These are phyloP conservation scores for Isoetes taiwanensis DNA, from an alignment of 75 land plant species.

Conservation along the genomic window DNA sequence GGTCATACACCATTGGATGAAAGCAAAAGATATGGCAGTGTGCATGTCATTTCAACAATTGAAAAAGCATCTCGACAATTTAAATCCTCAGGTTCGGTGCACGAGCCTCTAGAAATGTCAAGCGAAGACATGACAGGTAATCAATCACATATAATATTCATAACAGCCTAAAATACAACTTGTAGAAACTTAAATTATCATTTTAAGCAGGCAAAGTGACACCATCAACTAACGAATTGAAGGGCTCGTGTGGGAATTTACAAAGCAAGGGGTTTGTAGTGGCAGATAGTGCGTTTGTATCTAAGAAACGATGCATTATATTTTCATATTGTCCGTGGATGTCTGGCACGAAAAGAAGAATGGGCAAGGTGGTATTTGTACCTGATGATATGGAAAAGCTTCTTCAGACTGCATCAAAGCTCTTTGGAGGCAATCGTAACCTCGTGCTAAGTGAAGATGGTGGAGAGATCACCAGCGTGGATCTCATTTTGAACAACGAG, in stretches of 20 bases:
- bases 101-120: slow-evolving; percentile 17
- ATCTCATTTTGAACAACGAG: slow-evolving; percentile 2
- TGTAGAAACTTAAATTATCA: background rate
- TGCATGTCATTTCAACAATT: background rate
- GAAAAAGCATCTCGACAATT: too few relatives aligned
- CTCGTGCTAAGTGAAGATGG: background rate
- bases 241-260: background rate
- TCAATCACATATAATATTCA: background rate
- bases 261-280: background rate
- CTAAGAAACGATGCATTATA: background rate
- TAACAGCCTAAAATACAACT: background rate
- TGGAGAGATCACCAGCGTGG: background rate
- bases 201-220: background rate
- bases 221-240: background rate
- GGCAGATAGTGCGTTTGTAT: background rate
- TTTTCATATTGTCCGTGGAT: slow-evolving; percentile 16
- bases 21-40: slow-evolving; percentile 7
- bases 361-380: slow-evolving; percentile 15
- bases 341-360: background rate
- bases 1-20: slow-evolving; percentile 64
- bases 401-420: slow-evolving; percentile 2
- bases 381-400: slow-evolving; percentile 11
- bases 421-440: background rate
- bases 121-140: background rate
- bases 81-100: background rate